Evolutionary conservation across 2,329 filamentous ascomycete genomes (phyloP).

Genomic region (Lachnellula suecica): DNA sequence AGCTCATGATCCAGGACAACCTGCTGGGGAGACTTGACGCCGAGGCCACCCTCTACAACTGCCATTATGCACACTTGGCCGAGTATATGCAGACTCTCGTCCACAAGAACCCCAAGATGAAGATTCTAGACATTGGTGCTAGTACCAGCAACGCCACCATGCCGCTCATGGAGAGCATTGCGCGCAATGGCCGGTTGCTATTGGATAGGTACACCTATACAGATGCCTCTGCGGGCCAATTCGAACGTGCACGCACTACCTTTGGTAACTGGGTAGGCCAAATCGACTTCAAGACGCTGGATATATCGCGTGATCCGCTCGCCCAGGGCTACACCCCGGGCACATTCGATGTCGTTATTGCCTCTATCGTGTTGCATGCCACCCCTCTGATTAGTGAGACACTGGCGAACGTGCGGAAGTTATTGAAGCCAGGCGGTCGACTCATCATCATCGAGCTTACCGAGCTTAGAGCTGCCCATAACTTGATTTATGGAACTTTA

Average conservation of each 20-base stretch:
- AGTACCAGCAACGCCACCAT: conserved; percentile 44
- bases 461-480: conserved; percentile 27
- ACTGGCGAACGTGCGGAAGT: conserved; percentile 27
- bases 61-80: neutral
- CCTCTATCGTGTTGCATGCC: conserved; percentile 26
- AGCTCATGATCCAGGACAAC: conserved; percentile 21
- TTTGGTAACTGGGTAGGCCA: conserved; percentile 23
- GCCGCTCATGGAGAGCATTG: conserved; percentile 35
- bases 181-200: no score
- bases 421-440: conserved; percentile 32
- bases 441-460: conserved; percentile 30
- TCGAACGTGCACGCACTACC: conserved; percentile 34
- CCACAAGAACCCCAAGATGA: conserved; percentile 23
- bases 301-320: conserved; percentile 13
- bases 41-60: conserved; percentile 25
- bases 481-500: conserved; percentile 31
- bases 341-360: conserved; percentile 23
- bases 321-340: conserved; percentile 18
- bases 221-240: conserved; percentile 42
- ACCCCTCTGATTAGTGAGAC: conserved; percentile 25
- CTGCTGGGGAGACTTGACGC: conserved; percentile 22
- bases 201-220: conserved; percentile 46
- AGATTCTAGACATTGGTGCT: conserved; percentile 37
- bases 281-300: conserved; percentile 31
- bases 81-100: no score